Percentiles rank a stretch among this genome's conserved stretches.
Conservation (phyloP, 1,284 basidiomycete species). For the Abortiporus biennis region DNA sequence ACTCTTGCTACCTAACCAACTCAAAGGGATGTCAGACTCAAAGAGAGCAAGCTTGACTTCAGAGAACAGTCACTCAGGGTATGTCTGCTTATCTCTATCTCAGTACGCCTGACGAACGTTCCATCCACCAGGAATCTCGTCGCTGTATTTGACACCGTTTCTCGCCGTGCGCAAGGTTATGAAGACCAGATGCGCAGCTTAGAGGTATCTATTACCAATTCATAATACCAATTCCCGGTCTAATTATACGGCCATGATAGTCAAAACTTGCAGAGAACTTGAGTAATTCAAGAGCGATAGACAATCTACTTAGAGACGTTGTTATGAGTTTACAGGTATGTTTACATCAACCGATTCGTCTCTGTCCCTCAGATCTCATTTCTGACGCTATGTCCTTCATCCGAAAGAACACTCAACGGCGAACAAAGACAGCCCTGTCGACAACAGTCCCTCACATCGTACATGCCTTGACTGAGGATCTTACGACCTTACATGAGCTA, state of each 20-base stretch:
- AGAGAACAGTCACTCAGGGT: too few relatives aligned
- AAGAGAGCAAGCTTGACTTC: too few relatives aligned
- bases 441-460: constrained; percentile 56
- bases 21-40: too few relatives aligned
- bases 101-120: too few relatives aligned
- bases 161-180: constrained; percentile 45
- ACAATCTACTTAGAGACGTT: constrained; percentile 57
- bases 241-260: constrained; percentile 28
- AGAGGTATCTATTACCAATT: constrained; percentile 40
- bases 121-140: constrained; percentile 22
- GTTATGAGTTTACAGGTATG: constrained; percentile 51
- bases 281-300: constrained; percentile 66
- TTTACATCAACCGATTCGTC: constrained; percentile 4
- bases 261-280: constrained; percentile 57
- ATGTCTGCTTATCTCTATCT: too few relatives aligned
- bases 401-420: constrained; percentile 56
- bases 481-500: constrained; percentile 43
- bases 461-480: constrained; percentile 50
- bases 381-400: too few relatives aligned
- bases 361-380: constrained; percentile 1
- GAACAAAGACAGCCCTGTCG: constrained; percentile 48
- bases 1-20: too few relatives aligned
- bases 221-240: constrained; percentile 1
- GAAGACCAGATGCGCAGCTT: constrained; percentile 66
- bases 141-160: constrained; percentile 36